Evolutionary conservation across 768 basidiomycete genomes (phyloP).

Genomic region (Kwoniella dendrophila): DNA sequence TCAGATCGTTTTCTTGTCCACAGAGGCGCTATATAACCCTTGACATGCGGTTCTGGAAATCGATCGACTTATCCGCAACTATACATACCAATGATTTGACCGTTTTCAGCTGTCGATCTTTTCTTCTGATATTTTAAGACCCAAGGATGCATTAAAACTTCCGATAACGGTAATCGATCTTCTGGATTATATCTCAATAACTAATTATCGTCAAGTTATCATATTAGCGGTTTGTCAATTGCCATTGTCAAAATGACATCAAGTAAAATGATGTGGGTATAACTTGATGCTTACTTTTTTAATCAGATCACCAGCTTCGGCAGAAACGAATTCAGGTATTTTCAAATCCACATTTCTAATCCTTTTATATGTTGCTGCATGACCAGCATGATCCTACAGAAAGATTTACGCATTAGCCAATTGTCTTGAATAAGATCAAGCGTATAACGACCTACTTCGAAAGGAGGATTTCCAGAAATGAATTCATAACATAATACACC

Average conservation of each 20-base stretch:
- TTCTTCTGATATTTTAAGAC: slow-evolving; percentile 60
- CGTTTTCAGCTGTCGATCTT: slow-evolving; percentile 21
- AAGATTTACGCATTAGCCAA: background rate
- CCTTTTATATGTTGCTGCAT: slow-evolving; percentile 79
- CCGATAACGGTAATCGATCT: slow-evolving; percentile 70
- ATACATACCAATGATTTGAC: too few relatives aligned
- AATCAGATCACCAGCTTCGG: slow-evolving; percentile 71
- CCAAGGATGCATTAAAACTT: slow-evolving; percentile 85
- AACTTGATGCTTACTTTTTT: slow-evolving; percentile 59
- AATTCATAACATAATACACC: slow-evolving; percentile 98
- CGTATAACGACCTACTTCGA: slow-evolving; percentile 62
- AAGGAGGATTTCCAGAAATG: slow-evolving; percentile 77
- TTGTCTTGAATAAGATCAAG: background rate
- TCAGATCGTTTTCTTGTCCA: too few relatives aligned
- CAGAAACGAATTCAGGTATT: slow-evolving; percentile 65
- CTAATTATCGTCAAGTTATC: slow-evolving; percentile 58
- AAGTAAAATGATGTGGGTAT: background rate
- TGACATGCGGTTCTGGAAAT: too few relatives aligned
- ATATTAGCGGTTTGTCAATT: background rate
- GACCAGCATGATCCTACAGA: slow-evolving; percentile 39
- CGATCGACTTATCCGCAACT: too few relatives aligned
- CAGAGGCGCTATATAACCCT: too few relatives aligned
- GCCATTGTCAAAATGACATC: background rate
- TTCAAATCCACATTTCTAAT: slow-evolving; percentile 68
- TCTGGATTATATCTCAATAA: slow-evolving; percentile 76